Percentiles rank a stretch among this genome's conserved stretches.
Evolutionary conservation across 2,329 filamentous ascomycete species (phyloP).

Genomic region (Furcasterigmium furcatum): DNA sequence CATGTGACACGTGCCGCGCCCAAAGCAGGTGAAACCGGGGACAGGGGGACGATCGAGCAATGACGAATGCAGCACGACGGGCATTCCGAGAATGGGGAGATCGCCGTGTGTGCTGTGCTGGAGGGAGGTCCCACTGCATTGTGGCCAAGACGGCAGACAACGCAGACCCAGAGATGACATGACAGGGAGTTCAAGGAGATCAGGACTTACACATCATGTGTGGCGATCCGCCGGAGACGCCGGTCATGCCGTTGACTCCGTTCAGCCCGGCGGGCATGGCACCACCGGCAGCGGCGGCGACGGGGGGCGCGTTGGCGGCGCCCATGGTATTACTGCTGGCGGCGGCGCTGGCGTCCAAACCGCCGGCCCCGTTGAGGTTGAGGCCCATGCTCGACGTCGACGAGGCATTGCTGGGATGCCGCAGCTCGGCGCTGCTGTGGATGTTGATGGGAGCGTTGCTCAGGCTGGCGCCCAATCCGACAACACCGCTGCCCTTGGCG

Average conservation of each 20-base stretch:
- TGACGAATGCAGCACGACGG: not conserved
- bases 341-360: constrained; percentile 18
- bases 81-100: not conserved
- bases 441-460: constrained; percentile 23
- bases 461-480: constrained; percentile 18
- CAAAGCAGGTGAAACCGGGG: not conserved
- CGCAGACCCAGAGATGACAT: no score
- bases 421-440: constrained; percentile 31
- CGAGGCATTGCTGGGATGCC: constrained; percentile 29
- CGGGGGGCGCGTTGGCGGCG: no score
- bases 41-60: not conserved
- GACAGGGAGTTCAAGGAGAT: not conserved
- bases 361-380: constrained; percentile 21
- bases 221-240: not conserved
- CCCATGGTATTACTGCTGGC: not conserved
- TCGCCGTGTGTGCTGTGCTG: not conserved
- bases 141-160: no score
- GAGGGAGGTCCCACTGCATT: no score
- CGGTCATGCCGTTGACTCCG: not conserved
- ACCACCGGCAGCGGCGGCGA: not conserved
- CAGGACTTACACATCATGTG: constrained; percentile 4
- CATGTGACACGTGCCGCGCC: not conserved
- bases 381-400: constrained; percentile 16
- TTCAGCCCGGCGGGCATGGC: not conserved
- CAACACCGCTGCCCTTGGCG: constrained; percentile 34